phyloP scores from a whole-genome alignment of 2,329 filamentous ascomycete species.

The Hirsutella rhossiliensis region DNA sequence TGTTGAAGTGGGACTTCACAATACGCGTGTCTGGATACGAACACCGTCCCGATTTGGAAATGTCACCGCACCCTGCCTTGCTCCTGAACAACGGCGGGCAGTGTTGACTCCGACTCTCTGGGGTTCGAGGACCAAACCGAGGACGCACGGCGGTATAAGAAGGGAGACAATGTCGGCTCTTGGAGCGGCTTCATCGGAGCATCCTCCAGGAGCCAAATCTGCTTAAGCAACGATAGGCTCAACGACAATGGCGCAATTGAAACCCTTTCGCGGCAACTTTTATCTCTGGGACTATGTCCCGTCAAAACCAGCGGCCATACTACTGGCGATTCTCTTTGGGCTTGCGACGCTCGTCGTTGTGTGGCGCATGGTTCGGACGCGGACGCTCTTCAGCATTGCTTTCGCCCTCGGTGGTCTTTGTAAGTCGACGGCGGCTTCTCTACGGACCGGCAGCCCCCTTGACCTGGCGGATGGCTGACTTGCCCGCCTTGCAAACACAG shows the following conservation, averaged over 20 bases:
- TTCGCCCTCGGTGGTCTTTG: constrained; percentile 34
- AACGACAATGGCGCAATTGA: constrained; percentile 16
- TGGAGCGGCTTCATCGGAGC: too few species aligned
- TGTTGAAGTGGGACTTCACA: too few species aligned
- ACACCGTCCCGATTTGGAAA: too few species aligned
- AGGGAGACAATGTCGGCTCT: too few species aligned
- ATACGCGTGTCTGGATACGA: too few species aligned
- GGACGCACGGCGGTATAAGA: too few species aligned
- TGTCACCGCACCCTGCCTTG: too few species aligned
- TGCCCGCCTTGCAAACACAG: constrained; percentile 11
- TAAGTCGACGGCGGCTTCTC: constrained; percentile 17
- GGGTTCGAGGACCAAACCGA: too few species aligned
- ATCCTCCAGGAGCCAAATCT: too few species aligned
- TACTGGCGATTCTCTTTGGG: constrained; percentile 33
- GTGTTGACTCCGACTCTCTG: too few species aligned
- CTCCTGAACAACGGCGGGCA: too few species aligned
- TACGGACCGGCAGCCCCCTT: background rate
- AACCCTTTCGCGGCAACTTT: constrained; percentile 16
- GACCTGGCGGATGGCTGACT: background rate
- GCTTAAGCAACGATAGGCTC: too few species aligned
- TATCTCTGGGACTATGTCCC: constrained; percentile 26
- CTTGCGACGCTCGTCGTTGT: constrained; percentile 28
- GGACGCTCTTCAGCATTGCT: constrained; percentile 37
- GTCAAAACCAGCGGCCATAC: constrained; percentile 29
- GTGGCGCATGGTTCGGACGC: constrained; percentile 28